phyloP scores from a whole-genome alignment of 2,329 filamentous ascomycete genomes.

The Pseudogymnoascus sp. region DNA sequence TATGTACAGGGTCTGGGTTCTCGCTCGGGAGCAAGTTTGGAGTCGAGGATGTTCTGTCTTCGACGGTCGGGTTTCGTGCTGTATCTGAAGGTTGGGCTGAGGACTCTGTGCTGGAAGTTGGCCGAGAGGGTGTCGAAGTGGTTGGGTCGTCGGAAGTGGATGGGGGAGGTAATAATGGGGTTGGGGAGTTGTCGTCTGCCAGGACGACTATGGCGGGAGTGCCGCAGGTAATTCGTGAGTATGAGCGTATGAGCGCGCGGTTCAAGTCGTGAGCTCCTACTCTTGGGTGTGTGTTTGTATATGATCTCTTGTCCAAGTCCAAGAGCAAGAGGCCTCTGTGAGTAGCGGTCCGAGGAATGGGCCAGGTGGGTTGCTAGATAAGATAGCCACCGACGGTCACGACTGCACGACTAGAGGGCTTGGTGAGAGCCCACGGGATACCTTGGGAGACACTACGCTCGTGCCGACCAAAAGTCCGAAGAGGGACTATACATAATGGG shows the following conservation, averaged over 20 bases:
- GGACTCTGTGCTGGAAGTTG: slow-evolving; percentile 40
- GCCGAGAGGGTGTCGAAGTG: slow-evolving; percentile 46
- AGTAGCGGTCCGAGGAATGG: not conserved
- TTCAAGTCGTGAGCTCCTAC: not conserved
- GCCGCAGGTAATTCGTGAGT: slow-evolving; percentile 29
- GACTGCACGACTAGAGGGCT: not conserved
- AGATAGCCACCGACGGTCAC: not conserved
- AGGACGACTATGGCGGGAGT: slow-evolving; percentile 57
- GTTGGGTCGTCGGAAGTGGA: slow-evolving; percentile 61
- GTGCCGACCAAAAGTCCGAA: slow-evolving; percentile 2
- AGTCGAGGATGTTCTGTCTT: slow-evolving; percentile 19
- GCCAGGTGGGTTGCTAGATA: not conserved
- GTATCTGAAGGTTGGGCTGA: slow-evolving; percentile 33
- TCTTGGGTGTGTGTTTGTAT: not conserved
- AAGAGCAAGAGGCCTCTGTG: not conserved
- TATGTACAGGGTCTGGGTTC: slow-evolving; percentile 31
- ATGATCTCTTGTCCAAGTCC: not conserved
- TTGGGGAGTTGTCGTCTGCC: slow-evolving; percentile 60
- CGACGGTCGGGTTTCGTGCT: slow-evolving; percentile 17
- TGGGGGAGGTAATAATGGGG: slow-evolving; percentile 47
- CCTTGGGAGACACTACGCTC: slow-evolving; percentile 4
- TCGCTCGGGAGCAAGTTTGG: slow-evolving; percentile 21
- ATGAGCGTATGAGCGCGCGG: slow-evolving; percentile 9
- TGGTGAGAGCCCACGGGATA: slow-evolving; percentile 5
- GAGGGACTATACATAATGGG: not conserved